Percentiles rank a stretch among this genome's conserved stretches.
Conservation (phyloP, 257 asterid species). For the Capsicum pubescens region DNA sequence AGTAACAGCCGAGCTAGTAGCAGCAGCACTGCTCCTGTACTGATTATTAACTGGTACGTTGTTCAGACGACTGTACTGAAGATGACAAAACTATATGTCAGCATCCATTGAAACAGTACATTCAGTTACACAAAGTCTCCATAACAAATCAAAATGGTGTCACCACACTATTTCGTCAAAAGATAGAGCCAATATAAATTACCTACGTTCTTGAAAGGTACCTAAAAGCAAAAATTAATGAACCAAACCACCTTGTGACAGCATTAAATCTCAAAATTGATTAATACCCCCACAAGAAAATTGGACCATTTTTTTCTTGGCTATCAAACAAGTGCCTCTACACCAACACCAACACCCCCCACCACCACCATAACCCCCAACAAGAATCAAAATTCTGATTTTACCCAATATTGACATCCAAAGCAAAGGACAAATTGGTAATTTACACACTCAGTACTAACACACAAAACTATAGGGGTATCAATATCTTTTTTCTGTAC, state of each 20-base stretch:
- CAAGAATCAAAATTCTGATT: constrained; percentile 5
- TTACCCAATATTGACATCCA: constrained; percentile 31
- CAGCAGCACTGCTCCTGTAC: constrained; percentile 53
- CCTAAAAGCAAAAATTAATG: constrained; percentile 20
- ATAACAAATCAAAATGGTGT: background rate
- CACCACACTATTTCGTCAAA: background rate
- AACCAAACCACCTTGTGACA: constrained; percentile 34
- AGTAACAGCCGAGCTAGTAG: constrained; percentile 37
- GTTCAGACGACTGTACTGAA: constrained; percentile 61
- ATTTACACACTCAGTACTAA: constrained; percentile 29
- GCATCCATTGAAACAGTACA: background rate
- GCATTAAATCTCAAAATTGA: constrained; percentile 33
- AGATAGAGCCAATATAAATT: background rate
- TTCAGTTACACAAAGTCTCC: background rate
- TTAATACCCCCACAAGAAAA: constrained; percentile 36
- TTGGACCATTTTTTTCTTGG: constrained; percentile 42
- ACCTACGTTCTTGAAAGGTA: background rate
- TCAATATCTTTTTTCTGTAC: constrained; percentile 22
- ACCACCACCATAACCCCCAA: background rate
- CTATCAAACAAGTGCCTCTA: background rate
- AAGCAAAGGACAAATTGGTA: constrained; percentile 25
- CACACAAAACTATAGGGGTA: background rate
- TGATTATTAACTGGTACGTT: constrained; percentile 43
- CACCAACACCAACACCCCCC: background rate
- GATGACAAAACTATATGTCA: constrained; percentile 22